A percentile compares a stretch with the other conserved stretches of the same genome.
These are phyloP conservation scores for Craspedostauros australis DNA, from an alignment of 108 stramenopile species.

Conservation along the genomic window DNA sequence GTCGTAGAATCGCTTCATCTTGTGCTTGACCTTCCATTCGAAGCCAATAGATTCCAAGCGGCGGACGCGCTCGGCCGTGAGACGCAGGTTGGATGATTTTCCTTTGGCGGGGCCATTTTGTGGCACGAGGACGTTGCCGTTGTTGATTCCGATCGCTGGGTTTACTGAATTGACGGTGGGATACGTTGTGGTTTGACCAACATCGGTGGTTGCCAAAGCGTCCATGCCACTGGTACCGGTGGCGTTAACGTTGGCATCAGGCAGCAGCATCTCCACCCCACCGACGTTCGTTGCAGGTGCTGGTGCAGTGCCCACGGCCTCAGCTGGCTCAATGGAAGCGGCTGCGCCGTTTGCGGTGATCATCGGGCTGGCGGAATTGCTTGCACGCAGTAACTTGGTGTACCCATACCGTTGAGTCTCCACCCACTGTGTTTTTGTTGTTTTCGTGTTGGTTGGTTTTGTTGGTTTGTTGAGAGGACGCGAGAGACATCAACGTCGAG, in stretches of 20 bases:
- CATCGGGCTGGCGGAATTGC: too few species aligned
- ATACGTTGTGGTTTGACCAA: too few species aligned
- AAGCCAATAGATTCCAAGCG: constrained; percentile 64
- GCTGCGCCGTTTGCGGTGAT: constrained; percentile 1
- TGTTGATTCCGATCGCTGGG: too few species aligned
- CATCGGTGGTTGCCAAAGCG: not conserved
- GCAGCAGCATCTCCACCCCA: not conserved
- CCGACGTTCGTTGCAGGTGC: not conserved
- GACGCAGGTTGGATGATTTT: constrained; percentile 26
- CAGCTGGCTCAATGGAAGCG: not conserved
- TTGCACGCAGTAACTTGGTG: constrained; percentile 31
- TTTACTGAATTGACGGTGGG: too few species aligned
- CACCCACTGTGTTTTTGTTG: too few species aligned
- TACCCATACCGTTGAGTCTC: constrained; percentile 53
- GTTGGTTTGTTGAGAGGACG: too few species aligned
- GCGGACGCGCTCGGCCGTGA: constrained; percentile 48
- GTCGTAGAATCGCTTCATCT: constrained; percentile 46
- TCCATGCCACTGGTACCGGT: not conserved
- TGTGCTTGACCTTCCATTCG: constrained; percentile 58
- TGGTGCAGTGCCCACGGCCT: not conserved
- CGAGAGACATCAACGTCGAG: not conserved
- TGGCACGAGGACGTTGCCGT: too few species aligned
- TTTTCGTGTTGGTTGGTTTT: too few species aligned
- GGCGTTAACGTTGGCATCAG: not conserved
- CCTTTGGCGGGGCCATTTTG: constrained; percentile 1